Evolutionary conservation across 2,329 filamentous ascomycete species (phyloP), one percentile per base, ranked within the genome.

Genomic region (Aureobasidium sp.): DNA sequence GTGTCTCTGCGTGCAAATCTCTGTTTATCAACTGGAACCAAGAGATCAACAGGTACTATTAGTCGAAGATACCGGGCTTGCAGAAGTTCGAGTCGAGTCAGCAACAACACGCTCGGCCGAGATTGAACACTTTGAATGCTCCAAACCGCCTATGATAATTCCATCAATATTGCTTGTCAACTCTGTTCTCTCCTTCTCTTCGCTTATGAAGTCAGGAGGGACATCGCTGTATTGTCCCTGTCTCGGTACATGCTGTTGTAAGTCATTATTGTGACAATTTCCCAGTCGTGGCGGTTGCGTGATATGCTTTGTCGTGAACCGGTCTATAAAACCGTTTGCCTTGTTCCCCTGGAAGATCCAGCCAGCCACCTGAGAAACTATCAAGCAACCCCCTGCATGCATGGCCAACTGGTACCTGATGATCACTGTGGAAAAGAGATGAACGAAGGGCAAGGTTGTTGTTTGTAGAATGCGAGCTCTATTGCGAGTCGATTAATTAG

Each of bases 271-370:
- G 31, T 59, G 54, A 59, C 54, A 59, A 59, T 59, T 59, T 59
- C 54, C 54, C 31, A 59, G 45, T 60, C 35, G 19, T 50, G 57
- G 45, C 57, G 31, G 57, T 58, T 58, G 54, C 42, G 31, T 39
- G 53, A 48, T 58, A 57, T 31, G 12, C 31, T 47, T 60, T 60
- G 19, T 49, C 37, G 31, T 22, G 22, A 31, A 60, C 33, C 57
- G 44, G 57, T 24, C 45, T n/a, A 50, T 60, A 60, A 37, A 60
- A 60, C 57, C 57, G 57, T 60, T 48, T 45, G 37, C n/a, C 29
- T 14, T 29, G 33, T 50, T 40, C 45, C 45, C 57, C 57, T 40
- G 44, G 27, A 35, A 15, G 33, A 48, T 48, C 57, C 44, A 48
- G 54, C 54, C 54, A 59, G 45, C 54, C 54, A 58, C 42, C 31